A percentile compares a stretch with the other conserved stretches of the same genome.
phyloP scores from a whole-genome alignment of 2,329 filamentous ascomycete species.

The Trichoderma gracile region DNA sequence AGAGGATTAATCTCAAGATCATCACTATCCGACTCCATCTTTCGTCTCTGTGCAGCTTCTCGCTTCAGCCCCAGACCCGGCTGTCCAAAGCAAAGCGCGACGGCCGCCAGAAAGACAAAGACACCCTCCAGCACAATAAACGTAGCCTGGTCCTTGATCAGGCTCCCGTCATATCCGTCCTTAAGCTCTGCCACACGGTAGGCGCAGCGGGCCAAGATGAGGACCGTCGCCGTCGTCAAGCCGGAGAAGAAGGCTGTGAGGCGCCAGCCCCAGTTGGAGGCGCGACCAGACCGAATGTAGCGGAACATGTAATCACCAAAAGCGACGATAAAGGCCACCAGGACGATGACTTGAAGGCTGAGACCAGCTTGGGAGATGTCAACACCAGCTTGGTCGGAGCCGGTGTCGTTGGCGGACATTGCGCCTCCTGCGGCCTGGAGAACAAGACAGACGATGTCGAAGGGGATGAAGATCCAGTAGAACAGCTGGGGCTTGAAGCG shows the following conservation, averaged over 20 bases:
- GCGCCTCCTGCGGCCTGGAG: constrained; percentile 60
- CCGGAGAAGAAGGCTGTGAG: constrained; percentile 52
- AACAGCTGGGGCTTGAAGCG: constrained; percentile 47
- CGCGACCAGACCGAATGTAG: constrained; percentile 38
- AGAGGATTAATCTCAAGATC: constrained; percentile 9
- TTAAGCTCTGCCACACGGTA: constrained; percentile 67
- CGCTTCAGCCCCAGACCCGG: constrained; percentile 44
- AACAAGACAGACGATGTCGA: constrained; percentile 57
- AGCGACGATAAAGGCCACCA: constrained; percentile 52
- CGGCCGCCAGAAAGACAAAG: constrained; percentile 41
- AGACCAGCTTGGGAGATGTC: constrained; percentile 53
- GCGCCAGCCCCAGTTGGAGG: constrained; percentile 34
- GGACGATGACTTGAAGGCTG: constrained; percentile 58
- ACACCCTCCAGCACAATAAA: constrained; percentile 57
- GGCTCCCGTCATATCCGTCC: constrained; percentile 58
- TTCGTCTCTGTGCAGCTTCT: constrained; percentile 15
- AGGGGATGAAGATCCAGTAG: constrained; percentile 55
- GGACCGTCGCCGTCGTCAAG: constrained; percentile 54
- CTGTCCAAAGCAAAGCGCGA: constrained; percentile 44
- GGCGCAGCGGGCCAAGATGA: constrained; percentile 62
- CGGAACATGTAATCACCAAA: constrained; percentile 54
- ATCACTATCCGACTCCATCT: constrained; percentile 32
- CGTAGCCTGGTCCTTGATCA: constrained; percentile 54
- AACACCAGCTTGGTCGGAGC: constrained; percentile 42
- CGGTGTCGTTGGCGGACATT: constrained; percentile 47